Evolutionary conservation across 768 basidiomycete genomes (phyloP).

Genomic region (Amanita inopinata): DNA sequence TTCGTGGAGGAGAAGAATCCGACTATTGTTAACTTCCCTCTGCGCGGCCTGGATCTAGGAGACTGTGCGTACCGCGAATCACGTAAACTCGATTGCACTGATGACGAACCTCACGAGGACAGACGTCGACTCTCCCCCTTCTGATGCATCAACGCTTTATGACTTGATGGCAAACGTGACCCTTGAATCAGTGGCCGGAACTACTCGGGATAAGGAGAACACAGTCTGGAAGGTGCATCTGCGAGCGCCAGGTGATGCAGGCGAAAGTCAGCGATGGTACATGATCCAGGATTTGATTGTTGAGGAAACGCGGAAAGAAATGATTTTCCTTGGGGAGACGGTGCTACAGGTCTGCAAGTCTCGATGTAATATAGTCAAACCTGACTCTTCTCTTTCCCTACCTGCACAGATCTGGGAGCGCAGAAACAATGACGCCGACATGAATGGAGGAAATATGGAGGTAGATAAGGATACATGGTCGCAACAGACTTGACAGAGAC

Average conservation of each 20-base stretch:
- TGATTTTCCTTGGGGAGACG: constrained; percentile 98
- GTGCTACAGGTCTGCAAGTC: constrained; percentile 69
- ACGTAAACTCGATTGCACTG: constrained; percentile 11
- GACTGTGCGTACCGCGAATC: constrained; percentile 62
- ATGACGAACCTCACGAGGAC: constrained; percentile 16
- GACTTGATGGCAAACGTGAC: constrained; percentile 95
- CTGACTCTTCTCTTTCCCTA: constrained; percentile 11
- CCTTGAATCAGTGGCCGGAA: constrained; percentile 93
- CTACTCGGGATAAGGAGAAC: constrained; percentile 83
- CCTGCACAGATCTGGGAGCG: constrained; percentile 53
- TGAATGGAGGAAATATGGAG: constrained; percentile 20
- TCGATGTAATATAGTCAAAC: neutral
- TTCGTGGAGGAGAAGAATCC: constrained; percentile 99
- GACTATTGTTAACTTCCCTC: constrained; percentile 95
- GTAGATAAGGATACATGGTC: constrained; percentile 20
- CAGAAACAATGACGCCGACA: constrained; percentile 23
- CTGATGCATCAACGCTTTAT: constrained; percentile 62
- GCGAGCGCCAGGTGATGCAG: constrained; percentile 62
- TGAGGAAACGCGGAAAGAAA: constrained; percentile 91
- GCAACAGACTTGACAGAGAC: too few relatives aligned
- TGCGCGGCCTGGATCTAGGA: constrained; percentile 84
- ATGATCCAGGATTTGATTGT: constrained; percentile 95
- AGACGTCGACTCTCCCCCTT: constrained; percentile 72
- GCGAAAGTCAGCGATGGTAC: constrained; percentile 89
- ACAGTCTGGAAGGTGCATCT: constrained; percentile 92